Evolutionary conservation across 805 yeast genomes (phyloP), one percentile per base, ranked within the genome.

Genomic region (Candida arabinofermentans): DNA sequence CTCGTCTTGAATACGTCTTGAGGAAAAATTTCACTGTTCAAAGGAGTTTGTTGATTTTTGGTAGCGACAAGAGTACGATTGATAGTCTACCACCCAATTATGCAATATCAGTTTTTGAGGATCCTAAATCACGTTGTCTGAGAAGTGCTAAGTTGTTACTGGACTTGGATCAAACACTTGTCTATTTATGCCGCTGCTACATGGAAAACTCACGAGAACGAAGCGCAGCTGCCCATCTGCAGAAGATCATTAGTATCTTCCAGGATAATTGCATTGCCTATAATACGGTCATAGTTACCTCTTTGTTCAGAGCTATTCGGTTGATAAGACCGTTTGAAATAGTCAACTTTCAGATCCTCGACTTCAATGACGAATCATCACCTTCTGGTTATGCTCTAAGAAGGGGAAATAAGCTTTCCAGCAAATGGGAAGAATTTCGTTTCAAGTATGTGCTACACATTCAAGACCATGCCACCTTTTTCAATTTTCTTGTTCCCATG

Each of bases 401-500:
- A 19, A 29, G 16, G n/a, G n/a, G 10, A 29, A 27, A 34, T 12
- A 26, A 27, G 17, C 16, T 13, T n/a, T 21, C 31, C 6, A 24
- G 26, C 8, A 41, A 39, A 29, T 43, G 50, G 49, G 46, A 42
- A 27, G 52, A 47, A 33, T 36, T 40, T n/a, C 30, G 37, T 19
- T 53, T 40, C 36, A 34, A 42, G 14, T 53, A 45, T 32, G 40
- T 47, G 17, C 27, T 53, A 16, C 55, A 50, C 34, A 13, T 53
- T 3, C 55, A 50, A 34, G 57, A 53, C 19, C 22, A 29, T 31
- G 43, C 41, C 9, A 50, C 55, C 2, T 24, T 34, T n/a, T 53
- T 40, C 40, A 53, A 50, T 33, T 53, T 53, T 24, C 14, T 53
- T 39, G 13, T 45, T 3, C 57, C 57, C 12, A 22, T 53, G 23